These are phyloP conservation scores for Apiospora saccharicola DNA, from an alignment of 2,329 filamentous ascomycete species.

Conservation along the genomic window DNA sequence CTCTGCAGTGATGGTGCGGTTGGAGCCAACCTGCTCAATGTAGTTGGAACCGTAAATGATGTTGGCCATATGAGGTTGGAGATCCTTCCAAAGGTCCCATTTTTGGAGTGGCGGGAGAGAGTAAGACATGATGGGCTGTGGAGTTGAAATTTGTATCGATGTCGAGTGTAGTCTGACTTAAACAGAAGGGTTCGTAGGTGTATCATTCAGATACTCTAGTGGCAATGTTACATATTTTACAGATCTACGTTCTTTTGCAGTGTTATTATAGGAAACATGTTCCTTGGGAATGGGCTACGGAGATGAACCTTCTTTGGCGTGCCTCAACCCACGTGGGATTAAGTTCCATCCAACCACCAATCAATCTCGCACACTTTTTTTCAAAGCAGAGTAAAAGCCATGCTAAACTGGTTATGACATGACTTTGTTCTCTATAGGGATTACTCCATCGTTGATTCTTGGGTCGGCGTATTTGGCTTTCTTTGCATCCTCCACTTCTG, in stretches of 20 bases:
- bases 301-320: not conserved
- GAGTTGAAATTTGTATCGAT: not conserved
- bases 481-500: slow-evolving; percentile 29
- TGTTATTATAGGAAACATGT: not conserved
- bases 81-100: not conserved
- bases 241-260: not conserved
- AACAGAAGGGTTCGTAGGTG: not conserved
- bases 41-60: slow-evolving; percentile 33
- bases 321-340: not conserved
- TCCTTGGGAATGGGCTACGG: not conserved
- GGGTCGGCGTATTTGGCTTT: not conserved
- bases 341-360: not conserved
- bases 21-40: slow-evolving; percentile 32
- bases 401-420: not conserved
- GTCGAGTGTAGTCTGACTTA: not conserved
- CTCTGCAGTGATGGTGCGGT: slow-evolving; percentile 28
- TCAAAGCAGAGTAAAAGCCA: not conserved
- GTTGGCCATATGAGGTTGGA: slow-evolving; percentile 22
- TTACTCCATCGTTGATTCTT: not conserved
- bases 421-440: too few species aligned
- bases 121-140: not conserved
- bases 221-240: not conserved
- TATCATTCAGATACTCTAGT: not conserved
- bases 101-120: not conserved
- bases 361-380: not conserved